Conservation (phyloP, 345 rosid genomes). For the Noccaea caerulescens region DNA sequence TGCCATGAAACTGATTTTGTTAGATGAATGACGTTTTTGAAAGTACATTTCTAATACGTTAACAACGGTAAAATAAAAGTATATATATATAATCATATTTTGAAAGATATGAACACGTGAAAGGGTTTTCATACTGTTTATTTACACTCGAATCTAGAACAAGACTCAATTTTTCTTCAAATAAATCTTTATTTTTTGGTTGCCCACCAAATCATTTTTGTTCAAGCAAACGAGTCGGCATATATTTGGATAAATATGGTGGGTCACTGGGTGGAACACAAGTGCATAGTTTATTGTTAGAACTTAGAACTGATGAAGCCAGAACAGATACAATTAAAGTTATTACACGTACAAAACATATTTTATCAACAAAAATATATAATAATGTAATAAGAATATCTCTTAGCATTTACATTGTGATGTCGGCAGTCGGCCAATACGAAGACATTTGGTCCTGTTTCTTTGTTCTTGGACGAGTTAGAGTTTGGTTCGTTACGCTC, state of each 20-base stretch:
- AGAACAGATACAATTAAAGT: background rate
- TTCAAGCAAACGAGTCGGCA: conserved; percentile 10
- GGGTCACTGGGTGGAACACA: conserved; percentile 9
- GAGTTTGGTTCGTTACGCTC: background rate
- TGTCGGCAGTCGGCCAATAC: conserved; percentile 15
- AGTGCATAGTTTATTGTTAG: background rate
- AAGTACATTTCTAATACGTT: no score
- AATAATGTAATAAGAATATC: background rate
- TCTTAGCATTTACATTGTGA: conserved; percentile 3
- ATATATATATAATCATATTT: no score
- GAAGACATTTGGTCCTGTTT: conserved; percentile 3
- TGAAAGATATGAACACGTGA: no score
- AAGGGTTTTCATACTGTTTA: no score
- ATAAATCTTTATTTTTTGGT: background rate
- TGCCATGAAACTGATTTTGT: no score
- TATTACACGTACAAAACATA: background rate
- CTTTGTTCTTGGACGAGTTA: background rate
- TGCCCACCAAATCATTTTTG: background rate
- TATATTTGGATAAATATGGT: background rate
- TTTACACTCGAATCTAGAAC: no score
- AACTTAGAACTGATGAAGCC: background rate
- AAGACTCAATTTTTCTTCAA: background rate
- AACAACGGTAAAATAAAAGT: no score
- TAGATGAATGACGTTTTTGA: no score
- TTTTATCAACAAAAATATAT: background rate